A percentile compares a stretch with the other conserved stretches of the same genome.
These are phyloP conservation scores for Cadophora luteo-olivacea DNA, from an alignment of 2,329 filamentous ascomycete genomes.

Conservation along the genomic window DNA sequence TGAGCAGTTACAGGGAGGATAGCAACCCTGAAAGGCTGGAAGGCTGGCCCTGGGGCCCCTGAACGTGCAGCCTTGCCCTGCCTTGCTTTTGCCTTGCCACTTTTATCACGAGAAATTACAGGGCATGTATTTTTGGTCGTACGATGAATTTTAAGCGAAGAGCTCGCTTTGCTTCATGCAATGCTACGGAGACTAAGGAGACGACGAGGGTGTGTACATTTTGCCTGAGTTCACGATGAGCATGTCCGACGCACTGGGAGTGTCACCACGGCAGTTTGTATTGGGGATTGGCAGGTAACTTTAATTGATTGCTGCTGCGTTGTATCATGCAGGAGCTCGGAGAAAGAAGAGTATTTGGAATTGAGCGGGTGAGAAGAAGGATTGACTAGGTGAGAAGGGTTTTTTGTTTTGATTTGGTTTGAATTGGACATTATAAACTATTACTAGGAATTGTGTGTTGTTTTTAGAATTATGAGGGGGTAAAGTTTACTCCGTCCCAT, in stretches of 20 bases:
- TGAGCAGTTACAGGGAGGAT: background rate
- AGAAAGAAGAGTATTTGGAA: background rate
- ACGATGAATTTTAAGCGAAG: background rate
- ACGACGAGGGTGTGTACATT: background rate
- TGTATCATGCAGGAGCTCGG: background rate
- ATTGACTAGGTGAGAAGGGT: too few relatives aligned
- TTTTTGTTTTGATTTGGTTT: background rate
- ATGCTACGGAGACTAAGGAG: background rate
- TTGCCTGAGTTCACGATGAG: background rate
- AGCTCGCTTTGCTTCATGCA: background rate
- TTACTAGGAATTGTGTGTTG: background rate
- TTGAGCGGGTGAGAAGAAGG: too few relatives aligned
- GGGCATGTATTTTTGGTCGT: background rate
- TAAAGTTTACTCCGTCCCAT: slow-evolving; percentile 12
- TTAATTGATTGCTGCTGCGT: too few relatives aligned
- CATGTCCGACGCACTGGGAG: background rate
- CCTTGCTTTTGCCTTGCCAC: slow-evolving; percentile 1
- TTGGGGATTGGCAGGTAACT: background rate
- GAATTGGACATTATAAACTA: slow-evolving; percentile 9
- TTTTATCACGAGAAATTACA: background rate
- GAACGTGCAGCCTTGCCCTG: background rate
- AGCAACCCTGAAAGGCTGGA: background rate
- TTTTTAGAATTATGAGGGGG: background rate
- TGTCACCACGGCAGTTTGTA: slow-evolving; percentile 4
- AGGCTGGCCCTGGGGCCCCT: too few relatives aligned